These are phyloP conservation scores for Hypomyces perniciosus DNA, from an alignment of 2,329 filamentous ascomycete species.

Conservation along the genomic window DNA sequence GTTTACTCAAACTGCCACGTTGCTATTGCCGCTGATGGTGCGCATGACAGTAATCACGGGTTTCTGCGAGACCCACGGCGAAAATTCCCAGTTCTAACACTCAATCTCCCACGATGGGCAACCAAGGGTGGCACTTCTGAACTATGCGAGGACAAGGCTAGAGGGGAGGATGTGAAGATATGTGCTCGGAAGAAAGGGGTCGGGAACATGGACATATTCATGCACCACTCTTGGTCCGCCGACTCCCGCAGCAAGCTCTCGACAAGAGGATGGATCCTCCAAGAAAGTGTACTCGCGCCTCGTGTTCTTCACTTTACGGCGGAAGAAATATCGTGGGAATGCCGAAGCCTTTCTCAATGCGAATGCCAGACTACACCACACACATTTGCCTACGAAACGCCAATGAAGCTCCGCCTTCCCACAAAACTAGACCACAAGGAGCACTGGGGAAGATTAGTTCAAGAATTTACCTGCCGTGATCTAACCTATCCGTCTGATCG, in stretches of 20 bases:
- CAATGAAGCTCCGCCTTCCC: neutral
- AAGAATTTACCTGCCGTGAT: neutral
- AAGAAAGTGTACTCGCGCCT: neutral
- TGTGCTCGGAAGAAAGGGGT: neutral
- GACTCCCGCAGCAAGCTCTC: neutral
- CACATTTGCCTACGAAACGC: neutral
- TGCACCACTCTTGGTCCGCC: neutral
- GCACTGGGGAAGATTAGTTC: neutral
- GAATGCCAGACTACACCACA: neutral
- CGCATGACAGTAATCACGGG: constrained; percentile 8
- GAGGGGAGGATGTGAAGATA: neutral
- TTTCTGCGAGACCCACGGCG: neutral
- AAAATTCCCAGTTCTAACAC: neutral
- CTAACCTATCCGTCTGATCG: neutral
- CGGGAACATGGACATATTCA: neutral
- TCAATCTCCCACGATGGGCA: neutral
- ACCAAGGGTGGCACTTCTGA: neutral
- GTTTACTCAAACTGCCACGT: constrained; percentile 13
- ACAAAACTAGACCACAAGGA: neutral
- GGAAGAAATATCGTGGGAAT: neutral
- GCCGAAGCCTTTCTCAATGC: neutral
- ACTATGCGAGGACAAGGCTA: no score
- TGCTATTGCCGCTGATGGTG: constrained; percentile 9
- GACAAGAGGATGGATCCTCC: neutral
- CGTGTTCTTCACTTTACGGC: neutral